Conservation (phyloP, 306 rosid genomes). For the Alnus rubra region DNA sequence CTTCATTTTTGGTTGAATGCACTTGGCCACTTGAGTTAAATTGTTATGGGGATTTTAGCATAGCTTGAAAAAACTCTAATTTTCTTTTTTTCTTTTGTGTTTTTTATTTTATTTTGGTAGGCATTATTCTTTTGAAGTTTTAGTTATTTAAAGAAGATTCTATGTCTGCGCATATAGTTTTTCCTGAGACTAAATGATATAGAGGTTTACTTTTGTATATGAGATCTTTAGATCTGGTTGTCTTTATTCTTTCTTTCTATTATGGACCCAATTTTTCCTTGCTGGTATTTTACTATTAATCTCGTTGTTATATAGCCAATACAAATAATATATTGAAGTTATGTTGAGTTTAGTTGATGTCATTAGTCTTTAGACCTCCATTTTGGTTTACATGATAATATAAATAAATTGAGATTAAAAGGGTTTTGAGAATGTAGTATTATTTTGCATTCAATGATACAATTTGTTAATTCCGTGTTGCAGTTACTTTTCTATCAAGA, state of each 20-base stretch:
- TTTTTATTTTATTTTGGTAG: not conserved
- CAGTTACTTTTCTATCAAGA: conserved; percentile 43
- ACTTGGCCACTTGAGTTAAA: too few relatives aligned
- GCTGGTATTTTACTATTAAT: not conserved
- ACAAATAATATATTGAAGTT: not conserved
- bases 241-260: not conserved
- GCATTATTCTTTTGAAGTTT: not conserved
- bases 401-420: not conserved
- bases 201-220: not conserved
- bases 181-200: not conserved
- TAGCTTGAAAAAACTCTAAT: too few relatives aligned
- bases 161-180: not conserved
- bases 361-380: not conserved
- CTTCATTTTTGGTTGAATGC: too few relatives aligned
- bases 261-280: not conserved
- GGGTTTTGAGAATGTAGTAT: not conserved
- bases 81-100: too few relatives aligned
- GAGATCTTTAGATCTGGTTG: too few relatives aligned
- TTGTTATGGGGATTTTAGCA: too few relatives aligned
- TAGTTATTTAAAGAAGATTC: conserved; percentile 1
- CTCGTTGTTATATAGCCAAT: not conserved
- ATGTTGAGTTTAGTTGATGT: not conserved
- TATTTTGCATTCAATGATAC: conserved; percentile 27
- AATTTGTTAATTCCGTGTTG: conserved; percentile 27
- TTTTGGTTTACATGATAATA: not conserved